phyloP scores from a whole-genome alignment of 441 rosid species.

The Pelargonium australe region DNA sequence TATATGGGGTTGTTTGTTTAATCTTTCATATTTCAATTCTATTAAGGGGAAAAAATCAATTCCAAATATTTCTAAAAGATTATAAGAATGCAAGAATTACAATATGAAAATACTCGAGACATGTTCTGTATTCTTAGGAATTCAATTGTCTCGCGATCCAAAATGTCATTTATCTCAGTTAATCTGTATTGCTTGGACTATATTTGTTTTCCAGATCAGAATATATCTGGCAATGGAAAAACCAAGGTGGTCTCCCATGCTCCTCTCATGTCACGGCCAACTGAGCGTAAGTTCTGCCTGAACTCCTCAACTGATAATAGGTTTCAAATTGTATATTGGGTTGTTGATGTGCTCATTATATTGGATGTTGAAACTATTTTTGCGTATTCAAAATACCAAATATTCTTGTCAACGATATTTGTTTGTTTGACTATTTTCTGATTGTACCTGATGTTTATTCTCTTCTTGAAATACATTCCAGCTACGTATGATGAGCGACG shows the following conservation, averaged over 20 bases:
- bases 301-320: neutral
- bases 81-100: no score
- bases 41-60: no score
- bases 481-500: slow-evolving; percentile 74
- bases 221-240: slow-evolving; percentile 21
- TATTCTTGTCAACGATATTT: neutral
- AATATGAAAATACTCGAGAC: no score
- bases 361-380: neutral
- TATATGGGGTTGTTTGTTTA: no score
- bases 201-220: slow-evolving; percentile 35
- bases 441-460: neutral
- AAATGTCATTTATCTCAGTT: slow-evolving; percentile 7
- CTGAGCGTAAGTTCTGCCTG: slow-evolving; percentile 60
- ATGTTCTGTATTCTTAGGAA: neutral
- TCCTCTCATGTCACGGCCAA: slow-evolving; percentile 64
- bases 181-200: slow-evolving; percentile 9
- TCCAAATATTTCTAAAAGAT: no score
- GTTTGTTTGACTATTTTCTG: neutral
- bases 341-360: neutral
- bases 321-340: neutral
- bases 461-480: slow-evolving; percentile 21
- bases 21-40: no score
- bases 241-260: slow-evolving; percentile 38
- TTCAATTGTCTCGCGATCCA: neutral
- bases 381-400: neutral